phyloP scores from a whole-genome alignment of 2,329 filamentous ascomycete genomes.

The Phaeosphaeriaceae sp. region DNA sequence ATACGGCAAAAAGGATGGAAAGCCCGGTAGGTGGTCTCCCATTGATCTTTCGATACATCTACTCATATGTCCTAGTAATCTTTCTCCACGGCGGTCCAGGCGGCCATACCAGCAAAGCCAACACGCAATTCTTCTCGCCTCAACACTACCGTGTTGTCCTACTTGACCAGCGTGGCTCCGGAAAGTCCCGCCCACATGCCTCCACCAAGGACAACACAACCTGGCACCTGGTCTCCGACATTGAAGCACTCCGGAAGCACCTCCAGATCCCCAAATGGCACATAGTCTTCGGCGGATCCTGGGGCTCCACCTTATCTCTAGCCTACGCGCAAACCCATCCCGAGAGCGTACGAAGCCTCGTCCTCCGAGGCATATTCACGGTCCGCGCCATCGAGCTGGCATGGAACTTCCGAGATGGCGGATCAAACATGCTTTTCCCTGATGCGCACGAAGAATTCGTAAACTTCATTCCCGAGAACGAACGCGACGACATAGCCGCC shows the following conservation, averaged over 20 bases:
- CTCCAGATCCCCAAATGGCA: slow-evolving; percentile 55
- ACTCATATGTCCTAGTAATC: slow-evolving; percentile 34
- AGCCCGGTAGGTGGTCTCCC: slow-evolving; percentile 41
- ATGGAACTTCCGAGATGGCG: slow-evolving; percentile 41
- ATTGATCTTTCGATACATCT: neutral
- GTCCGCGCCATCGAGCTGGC: slow-evolving; percentile 47
- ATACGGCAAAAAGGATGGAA: slow-evolving; percentile 49
- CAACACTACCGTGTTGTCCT: slow-evolving; percentile 55
- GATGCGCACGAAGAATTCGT: slow-evolving; percentile 51
- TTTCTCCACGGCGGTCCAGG: slow-evolving; percentile 58
- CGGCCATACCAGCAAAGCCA: slow-evolving; percentile 43
- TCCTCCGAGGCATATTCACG: slow-evolving; percentile 55
- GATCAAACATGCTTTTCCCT: slow-evolving; percentile 47
- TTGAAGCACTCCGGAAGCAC: slow-evolving; percentile 54
- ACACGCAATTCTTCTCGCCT: slow-evolving; percentile 56
- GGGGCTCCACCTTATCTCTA: slow-evolving; percentile 57
- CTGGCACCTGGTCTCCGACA: slow-evolving; percentile 54
- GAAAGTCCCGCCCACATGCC: slow-evolving; percentile 53
- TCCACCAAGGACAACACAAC: slow-evolving; percentile 56
- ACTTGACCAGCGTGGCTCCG: slow-evolving; percentile 58
- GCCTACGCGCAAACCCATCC: slow-evolving; percentile 56
- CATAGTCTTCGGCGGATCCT: slow-evolving; percentile 58
- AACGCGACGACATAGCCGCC: slow-evolving; percentile 46
- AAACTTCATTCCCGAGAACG: slow-evolving; percentile 46
- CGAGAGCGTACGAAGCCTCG: slow-evolving; percentile 46